phyloP scores from a whole-genome alignment of 345 rosid species.

The Eucalyptus melliodora region DNA sequence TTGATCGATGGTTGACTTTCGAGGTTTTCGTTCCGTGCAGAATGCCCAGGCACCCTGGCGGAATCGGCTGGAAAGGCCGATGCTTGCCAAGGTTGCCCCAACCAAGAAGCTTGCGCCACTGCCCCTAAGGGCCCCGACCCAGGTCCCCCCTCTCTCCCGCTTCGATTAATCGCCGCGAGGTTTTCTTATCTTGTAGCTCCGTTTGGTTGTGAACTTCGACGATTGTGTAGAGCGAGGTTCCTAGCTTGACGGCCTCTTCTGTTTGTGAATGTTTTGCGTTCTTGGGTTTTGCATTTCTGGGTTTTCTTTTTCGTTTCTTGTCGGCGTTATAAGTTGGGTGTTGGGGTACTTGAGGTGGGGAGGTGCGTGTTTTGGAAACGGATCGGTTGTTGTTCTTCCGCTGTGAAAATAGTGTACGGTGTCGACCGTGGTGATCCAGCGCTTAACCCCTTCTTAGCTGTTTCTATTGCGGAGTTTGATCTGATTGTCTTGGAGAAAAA shows the following conservation, averaged over 20 bases:
- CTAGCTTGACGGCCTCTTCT: background rate
- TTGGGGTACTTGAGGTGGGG: background rate
- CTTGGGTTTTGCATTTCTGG: background rate
- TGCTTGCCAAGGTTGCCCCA: constrained; percentile 84
- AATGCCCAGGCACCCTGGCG: constrained; percentile 82
- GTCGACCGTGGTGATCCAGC: background rate
- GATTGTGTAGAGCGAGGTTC: background rate
- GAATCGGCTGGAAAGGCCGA: constrained; percentile 81
- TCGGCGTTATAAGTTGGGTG: background rate
- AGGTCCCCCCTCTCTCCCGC: constrained; percentile 21
- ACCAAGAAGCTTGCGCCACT: constrained; percentile 79
- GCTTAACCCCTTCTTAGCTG: background rate
- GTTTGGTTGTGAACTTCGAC: background rate
- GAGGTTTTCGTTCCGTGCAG: constrained; percentile 7
- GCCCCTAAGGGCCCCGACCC: constrained; percentile 98
- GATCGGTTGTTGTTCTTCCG: background rate
- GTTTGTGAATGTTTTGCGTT: background rate
- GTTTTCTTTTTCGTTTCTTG: background rate
- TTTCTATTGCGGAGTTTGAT: background rate
- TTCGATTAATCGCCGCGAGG: background rate
- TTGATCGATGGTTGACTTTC: background rate
- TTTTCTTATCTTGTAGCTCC: no score
- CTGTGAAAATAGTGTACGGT: background rate
- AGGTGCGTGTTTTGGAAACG: background rate
- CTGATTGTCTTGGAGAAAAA: background rate